A percentile compares a stretch with the other conserved stretches of the same genome.
phyloP scores from a whole-genome alignment of 164 flowering plant species.

The Brasenia schreberi region DNA sequence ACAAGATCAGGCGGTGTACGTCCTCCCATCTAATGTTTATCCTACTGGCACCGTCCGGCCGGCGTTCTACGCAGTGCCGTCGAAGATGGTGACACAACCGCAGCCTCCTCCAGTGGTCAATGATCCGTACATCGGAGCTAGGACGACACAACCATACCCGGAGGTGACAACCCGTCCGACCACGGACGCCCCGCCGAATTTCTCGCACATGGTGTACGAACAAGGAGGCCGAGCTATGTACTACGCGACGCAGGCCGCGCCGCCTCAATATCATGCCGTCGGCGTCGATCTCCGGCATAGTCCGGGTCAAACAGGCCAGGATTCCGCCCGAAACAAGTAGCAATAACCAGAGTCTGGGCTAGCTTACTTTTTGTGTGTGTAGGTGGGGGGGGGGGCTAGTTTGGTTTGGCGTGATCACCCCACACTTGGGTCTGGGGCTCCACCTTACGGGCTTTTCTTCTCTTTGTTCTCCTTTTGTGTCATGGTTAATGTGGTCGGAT shows the following conservation, averaged over 20 bases:
- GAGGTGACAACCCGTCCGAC: slow-evolving; percentile 23
- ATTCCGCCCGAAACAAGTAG: background rate
- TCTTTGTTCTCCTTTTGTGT: too few relatives aligned
- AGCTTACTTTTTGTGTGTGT: too few relatives aligned
- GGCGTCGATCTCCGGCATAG: background rate
- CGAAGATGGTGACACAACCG: background rate
- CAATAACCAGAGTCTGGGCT: too few relatives aligned
- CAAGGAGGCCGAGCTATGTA: background rate
- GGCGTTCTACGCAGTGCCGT: background rate
- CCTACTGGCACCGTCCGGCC: background rate
- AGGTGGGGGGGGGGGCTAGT: too few relatives aligned
- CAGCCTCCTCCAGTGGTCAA: background rate
- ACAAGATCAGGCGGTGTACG: background rate
- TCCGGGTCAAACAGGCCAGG: background rate
- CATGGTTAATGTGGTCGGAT: too few relatives aligned
- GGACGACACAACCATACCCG: slow-evolving; percentile 17
- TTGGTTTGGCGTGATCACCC: too few relatives aligned
- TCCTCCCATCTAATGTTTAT: background rate
- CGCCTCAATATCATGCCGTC: background rate
- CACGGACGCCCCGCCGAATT: slow-evolving; percentile 4
- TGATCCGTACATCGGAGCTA: slow-evolving; percentile 1
- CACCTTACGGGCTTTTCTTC: too few relatives aligned
- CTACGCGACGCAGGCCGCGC: background rate
- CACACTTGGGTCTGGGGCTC: too few relatives aligned
- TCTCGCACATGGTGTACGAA: background rate